Base-by-base conservation (phyloP, 2,329 filamentous ascomycete species). In the Xylaria sp. region DNA sequence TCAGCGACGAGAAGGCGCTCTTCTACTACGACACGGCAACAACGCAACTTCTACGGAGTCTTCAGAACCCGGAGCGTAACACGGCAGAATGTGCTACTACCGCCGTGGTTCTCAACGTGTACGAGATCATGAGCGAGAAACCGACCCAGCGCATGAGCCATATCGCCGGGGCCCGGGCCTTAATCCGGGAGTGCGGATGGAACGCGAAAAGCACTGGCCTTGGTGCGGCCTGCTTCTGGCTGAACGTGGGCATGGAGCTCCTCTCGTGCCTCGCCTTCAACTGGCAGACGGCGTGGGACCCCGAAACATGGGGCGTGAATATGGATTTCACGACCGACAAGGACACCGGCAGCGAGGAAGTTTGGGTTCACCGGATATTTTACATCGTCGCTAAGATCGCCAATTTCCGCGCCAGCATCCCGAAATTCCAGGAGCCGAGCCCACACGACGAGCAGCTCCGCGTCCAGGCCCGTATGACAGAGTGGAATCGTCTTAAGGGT, bases 121-220 rank as follows among this genome's bases (percentile, higher is more conserved):
- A 96, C 79, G 94, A 97, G 78, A 90, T 94, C 73, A 97, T 97
- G 93, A 93, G 89, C 55, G 92, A 95, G 75, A 88, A 88, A 71
- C 89, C 91, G 5, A 83, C 90, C 42, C 89, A 93, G 73, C 86
- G 91, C n/a, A 95, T 96, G 90, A 94, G 92, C 72, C 94, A 97
- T 75, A 94, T 95, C 71, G 90, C 92, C 0, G 93, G 93, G 5
- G 93, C 93, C 10, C 87, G 93, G 60, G 93, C 93, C 1, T 82
- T 97, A 56, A 94, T 97, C 73, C 92, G 93, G 68, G 93, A 97
- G 76, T 97, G 94, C 74, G 89, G 90, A 4, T 97, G 95, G 95
- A 91, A 93, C 73, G 93, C 93, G 0, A 88, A 85, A 68, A 92
- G 92, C 39, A 86, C 85, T 1, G 94, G 94, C 0, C 88, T 97